Conservation (phyloP, 371 early-diverging fungal species). For the Mortierella sp. region DNA sequence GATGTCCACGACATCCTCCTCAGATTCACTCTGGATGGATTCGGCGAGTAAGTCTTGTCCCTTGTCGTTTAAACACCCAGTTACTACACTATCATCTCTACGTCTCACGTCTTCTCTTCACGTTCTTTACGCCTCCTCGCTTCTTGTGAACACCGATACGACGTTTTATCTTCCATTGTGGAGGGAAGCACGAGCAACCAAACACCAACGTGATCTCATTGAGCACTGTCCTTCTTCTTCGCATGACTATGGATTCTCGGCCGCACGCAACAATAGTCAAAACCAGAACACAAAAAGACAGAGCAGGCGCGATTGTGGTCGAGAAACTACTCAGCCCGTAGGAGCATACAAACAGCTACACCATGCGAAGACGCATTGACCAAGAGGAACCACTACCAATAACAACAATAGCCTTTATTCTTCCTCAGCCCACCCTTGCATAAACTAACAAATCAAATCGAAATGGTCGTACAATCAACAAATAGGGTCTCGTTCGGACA, state of each 20-base stretch:
- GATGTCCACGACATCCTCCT: conserved; percentile 75
- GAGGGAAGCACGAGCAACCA: too few species aligned
- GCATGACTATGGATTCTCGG: too few species aligned
- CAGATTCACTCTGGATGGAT: conserved; percentile 74
- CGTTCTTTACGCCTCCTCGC: too few species aligned
- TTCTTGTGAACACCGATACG: too few species aligned
- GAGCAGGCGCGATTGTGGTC: too few species aligned
- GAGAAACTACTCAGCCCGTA: too few species aligned
- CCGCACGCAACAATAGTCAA: too few species aligned
- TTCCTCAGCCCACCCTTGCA: not conserved
- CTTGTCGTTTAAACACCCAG: not conserved
- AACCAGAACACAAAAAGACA: too few species aligned
- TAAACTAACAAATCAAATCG: not conserved
- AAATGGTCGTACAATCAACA: not conserved
- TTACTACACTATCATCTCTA: not conserved
- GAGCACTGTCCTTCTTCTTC: too few species aligned
- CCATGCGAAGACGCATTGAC: not conserved
- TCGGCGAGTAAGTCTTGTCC: conserved; percentile 63
- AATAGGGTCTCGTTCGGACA: conserved; percentile 52
- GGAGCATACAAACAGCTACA: not conserved
- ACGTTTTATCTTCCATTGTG: too few species aligned
- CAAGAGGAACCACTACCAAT: not conserved
- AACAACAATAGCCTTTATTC: not conserved
- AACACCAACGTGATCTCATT: too few species aligned
- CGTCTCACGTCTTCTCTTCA: not conserved